These are phyloP conservation scores for Exophiala sp. DNA, from an alignment of 2,329 filamentous ascomycete genomes.

Conservation along the genomic window DNA sequence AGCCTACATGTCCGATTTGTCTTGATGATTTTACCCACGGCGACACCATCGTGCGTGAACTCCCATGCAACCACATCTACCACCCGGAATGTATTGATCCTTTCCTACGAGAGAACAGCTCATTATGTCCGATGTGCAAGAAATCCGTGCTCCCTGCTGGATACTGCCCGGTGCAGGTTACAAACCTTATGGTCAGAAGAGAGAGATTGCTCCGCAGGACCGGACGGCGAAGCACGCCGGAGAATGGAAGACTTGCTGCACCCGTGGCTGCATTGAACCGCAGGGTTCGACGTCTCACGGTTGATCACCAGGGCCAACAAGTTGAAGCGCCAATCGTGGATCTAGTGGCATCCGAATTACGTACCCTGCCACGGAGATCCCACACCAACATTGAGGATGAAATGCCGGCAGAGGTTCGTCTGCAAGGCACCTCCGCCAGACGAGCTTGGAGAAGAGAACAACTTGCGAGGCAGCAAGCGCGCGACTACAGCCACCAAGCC, in stretches of 20 bases:
- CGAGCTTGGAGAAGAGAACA: constrained; percentile 26
- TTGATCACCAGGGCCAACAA: constrained; percentile 1
- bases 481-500: constrained; percentile 20
- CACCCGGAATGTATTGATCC: constrained; percentile 88
- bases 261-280: constrained; percentile 9
- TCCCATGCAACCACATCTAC: constrained; percentile 89
- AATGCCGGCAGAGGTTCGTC: constrained; percentile 23
- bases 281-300: constrained; percentile 8
- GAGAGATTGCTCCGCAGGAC: constrained; percentile 63
- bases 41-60: constrained; percentile 71
- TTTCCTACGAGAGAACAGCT: constrained; percentile 74
- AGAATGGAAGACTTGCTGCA: background rate
- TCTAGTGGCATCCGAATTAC: constrained; percentile 4
- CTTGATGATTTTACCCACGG: constrained; percentile 72
- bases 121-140: constrained; percentile 89
- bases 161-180: constrained; percentile 64
- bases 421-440: constrained; percentile 24
- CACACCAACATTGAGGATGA: constrained; percentile 12
- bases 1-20: constrained; percentile 87
- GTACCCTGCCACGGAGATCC: background rate
- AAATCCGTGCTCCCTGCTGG: constrained; percentile 70
- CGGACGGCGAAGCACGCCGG: constrained; percentile 8
- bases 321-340: constrained; percentile 4
- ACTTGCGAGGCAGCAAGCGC: constrained; percentile 22
- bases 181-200: constrained; percentile 80